Percentiles rank a stretch among this genome's conserved stretches.
These are phyloP conservation scores for Naganishia sp. DNA, from an alignment of 1,284 basidiomycete species.

Conservation along the genomic window DNA sequence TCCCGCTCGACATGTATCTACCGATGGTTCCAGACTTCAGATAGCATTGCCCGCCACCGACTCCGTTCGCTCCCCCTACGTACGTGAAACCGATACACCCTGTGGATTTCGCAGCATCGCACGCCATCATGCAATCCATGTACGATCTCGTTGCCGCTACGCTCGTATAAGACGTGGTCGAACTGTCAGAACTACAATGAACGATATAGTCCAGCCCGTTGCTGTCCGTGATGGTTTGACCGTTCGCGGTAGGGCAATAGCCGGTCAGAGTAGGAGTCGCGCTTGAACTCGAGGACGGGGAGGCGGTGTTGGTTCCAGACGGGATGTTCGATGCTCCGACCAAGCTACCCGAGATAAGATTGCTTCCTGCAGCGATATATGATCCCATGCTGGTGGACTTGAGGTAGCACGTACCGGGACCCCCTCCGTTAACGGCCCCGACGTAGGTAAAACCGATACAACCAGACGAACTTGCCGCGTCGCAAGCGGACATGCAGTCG, in stretches of 20 bases:
- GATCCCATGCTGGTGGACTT: neutral
- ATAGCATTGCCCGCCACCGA: neutral
- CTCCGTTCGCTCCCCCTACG: neutral
- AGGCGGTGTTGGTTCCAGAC: neutral
- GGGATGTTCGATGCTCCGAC: too few relatives aligned
- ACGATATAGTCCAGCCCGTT: neutral
- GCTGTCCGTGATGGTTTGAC: neutral
- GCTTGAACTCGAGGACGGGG: neutral
- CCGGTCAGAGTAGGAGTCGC: neutral
- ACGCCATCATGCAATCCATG: constrained; percentile 5
- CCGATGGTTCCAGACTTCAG: constrained; percentile 1
- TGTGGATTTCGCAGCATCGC: neutral
- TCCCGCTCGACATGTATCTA: neutral
- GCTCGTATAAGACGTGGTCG: constrained; percentile 5
- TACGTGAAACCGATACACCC: constrained; percentile 4
- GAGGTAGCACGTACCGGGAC: neutral
- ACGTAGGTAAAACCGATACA: constrained; percentile 4
- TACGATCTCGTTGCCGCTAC: neutral
- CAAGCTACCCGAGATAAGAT: too few relatives aligned
- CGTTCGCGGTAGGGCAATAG: neutral
- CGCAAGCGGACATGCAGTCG: constrained; percentile 6
- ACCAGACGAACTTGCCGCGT: neutral
- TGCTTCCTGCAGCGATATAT: too few relatives aligned
- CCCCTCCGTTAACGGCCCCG: neutral
- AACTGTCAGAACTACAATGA: constrained; percentile 4